Evolutionary conservation across 257 asterid species (phyloP), one percentile per base, ranked within the genome.

Genomic region (Perilla frutescens): DNA sequence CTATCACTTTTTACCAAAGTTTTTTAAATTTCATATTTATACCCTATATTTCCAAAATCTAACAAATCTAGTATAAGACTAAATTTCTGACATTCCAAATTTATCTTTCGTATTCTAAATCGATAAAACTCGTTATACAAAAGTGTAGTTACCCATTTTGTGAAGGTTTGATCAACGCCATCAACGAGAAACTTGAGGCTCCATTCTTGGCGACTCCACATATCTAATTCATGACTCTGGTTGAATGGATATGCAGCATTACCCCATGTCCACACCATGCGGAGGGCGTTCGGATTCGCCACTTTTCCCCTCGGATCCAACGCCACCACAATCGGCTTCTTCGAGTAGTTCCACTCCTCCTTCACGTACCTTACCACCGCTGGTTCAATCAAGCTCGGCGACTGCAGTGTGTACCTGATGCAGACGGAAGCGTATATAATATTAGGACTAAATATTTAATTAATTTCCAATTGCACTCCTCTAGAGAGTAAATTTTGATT

Each of bases 211-310:
- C 26, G 10, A 11, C 2, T 13, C 66, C 66, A 60, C 11, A 12
- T 20, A 0, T 36, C 29, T 1, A 4, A 0, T 15, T 60, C 66
- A 2, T 20, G 66, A 8, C 2, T 36, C 1, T 13, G 10, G 4
- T 29, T 60, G 66, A 60, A 60, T 5, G 47, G 66, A 37, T 13
- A 34, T 4, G 4, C 66, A 11, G 45, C 66, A 29, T 60, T 60
- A 7, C 66, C 66, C 66, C 66, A 60, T 34, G 47, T 36, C 31
- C 45, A 36, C 66, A 60, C 11, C 62, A 56, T 26, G 37, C 26
- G 62, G 62, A 56, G 4, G 3, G 62, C 40, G 40, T 60, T n/a
- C 3, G 6, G 5, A 36, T 36, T 43, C 13, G 2, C 66, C 5
- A 61, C 50, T 40, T 8, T 60, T 6, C 66, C 66, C 2, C 5